A percentile compares a stretch with the other conserved stretches of the same genome.
These are phyloP conservation scores for Karstenula rhodostoma DNA, from an alignment of 2,329 filamentous ascomycete species.

Conservation along the genomic window DNA sequence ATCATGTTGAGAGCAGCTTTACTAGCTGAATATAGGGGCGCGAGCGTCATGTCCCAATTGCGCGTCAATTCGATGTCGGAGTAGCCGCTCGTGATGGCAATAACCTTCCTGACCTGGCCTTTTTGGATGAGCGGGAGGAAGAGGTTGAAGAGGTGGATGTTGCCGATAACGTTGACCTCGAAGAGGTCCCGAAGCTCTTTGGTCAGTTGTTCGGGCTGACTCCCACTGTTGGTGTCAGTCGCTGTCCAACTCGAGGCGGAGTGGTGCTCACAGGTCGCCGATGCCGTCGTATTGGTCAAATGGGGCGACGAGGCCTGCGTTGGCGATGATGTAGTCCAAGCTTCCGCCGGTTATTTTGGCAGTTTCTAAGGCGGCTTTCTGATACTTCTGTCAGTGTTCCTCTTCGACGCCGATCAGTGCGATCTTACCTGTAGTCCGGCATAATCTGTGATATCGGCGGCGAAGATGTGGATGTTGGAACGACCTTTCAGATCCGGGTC, in stretches of 20 bases:
- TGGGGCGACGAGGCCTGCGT: slow-evolving; percentile 52
- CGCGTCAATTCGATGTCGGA: slow-evolving; percentile 57
- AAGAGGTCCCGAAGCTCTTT: slow-evolving; percentile 43
- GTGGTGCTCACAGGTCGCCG: slow-evolving; percentile 47
- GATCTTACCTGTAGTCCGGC: slow-evolving; percentile 22
- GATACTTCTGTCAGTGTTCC: background rate
- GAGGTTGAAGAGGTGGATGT: slow-evolving; percentile 62
- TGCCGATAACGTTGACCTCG: slow-evolving; percentile 61
- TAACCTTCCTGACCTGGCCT: slow-evolving; percentile 62
- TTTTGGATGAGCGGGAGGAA: slow-evolving; percentile 63
- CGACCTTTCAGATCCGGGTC: background rate
- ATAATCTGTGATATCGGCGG: slow-evolving; percentile 35
- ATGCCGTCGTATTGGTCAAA: slow-evolving; percentile 45
- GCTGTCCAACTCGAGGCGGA: background rate
- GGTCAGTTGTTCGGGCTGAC: background rate
- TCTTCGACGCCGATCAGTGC: background rate
- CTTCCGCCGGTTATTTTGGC: slow-evolving; percentile 27
- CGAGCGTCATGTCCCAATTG: slow-evolving; percentile 46
- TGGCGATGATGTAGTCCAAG: slow-evolving; percentile 58
- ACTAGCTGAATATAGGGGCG: slow-evolving; percentile 56
- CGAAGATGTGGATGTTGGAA: slow-evolving; percentile 30
- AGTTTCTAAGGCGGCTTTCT: slow-evolving; percentile 28
- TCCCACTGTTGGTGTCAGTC: background rate
- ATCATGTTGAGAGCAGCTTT: slow-evolving; percentile 64
- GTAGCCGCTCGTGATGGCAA: slow-evolving; percentile 58